Evolutionary conservation across 257 asterid species (phyloP).

Genomic region (Anisodus acutangulus): DNA sequence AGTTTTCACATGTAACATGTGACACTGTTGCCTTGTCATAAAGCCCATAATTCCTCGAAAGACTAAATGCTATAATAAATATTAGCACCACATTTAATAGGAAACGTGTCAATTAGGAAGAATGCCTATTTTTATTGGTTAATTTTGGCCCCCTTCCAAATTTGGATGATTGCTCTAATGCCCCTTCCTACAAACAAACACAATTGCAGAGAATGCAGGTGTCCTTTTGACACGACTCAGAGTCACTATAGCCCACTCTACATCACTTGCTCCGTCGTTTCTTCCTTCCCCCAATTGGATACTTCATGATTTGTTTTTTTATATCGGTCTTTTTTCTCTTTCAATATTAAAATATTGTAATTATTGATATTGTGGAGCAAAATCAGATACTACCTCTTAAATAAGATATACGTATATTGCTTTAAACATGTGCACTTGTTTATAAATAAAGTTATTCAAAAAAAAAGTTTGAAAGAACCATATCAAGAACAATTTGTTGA

Average conservation of each 20-base stretch:
- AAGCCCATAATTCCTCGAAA: conserved; percentile 40
- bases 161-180: not conserved
- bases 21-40: conserved; percentile 32
- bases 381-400: not conserved
- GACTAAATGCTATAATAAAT: not conserved
- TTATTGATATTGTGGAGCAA: not conserved
- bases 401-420: not conserved
- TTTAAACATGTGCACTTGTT: not conserved
- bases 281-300: conserved; percentile 7
- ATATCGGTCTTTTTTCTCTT: not conserved
- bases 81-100: conserved; percentile 15
- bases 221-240: conserved; percentile 31
- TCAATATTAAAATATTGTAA: not conserved
- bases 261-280: conserved; percentile 36
- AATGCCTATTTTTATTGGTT: not conserved
- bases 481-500: not conserved
- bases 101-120: conserved; percentile 43
- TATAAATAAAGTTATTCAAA: not conserved
- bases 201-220: conserved; percentile 36
- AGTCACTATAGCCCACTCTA: not conserved
- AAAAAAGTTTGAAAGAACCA: not conserved
- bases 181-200: not conserved
- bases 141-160: not conserved
- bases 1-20: conserved; percentile 55
- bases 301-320: not conserved